Percentiles rank a stretch among this genome's conserved stretches.
Conservation (phyloP, 352 stramenopile genomes). For the Phytopythium aichiense region DNA sequence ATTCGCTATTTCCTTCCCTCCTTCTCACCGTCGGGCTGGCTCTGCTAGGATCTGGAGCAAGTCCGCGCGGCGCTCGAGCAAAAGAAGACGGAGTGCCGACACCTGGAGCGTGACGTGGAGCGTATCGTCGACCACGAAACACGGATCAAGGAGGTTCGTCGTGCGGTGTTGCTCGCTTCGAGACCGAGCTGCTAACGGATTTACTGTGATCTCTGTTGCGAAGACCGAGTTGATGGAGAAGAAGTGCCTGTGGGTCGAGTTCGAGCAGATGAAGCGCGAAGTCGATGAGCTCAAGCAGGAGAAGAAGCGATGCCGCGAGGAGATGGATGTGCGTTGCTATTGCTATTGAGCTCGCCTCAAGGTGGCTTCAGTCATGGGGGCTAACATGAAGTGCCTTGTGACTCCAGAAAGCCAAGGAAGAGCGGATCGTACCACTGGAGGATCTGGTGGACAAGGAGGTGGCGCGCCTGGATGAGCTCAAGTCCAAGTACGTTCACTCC, state of each 20-base stretch:
- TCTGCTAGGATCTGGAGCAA: constrained; percentile 54
- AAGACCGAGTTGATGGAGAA: constrained; percentile 84
- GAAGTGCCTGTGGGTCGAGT: constrained; percentile 83
- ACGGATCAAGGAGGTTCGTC: constrained; percentile 66
- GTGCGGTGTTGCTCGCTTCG: background rate
- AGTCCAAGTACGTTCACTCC: constrained; percentile 39
- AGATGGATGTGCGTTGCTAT: constrained; percentile 41
- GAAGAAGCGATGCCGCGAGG: constrained; percentile 63
- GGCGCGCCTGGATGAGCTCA: constrained; percentile 55
- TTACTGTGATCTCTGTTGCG: background rate
- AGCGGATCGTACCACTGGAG: constrained; percentile 60
- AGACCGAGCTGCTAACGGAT: background rate
- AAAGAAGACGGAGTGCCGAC: constrained; percentile 80
- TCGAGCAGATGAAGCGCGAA: constrained; percentile 67
- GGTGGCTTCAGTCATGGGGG: background rate
- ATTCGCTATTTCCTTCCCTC: background rate
- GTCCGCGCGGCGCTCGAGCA: constrained; percentile 59
- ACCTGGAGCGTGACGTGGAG: constrained; percentile 83
- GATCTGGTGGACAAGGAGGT: constrained; percentile 65
- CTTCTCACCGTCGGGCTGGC: background rate
- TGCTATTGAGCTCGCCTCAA: background rate
- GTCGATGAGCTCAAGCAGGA: constrained; percentile 64
- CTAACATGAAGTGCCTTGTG: background rate
- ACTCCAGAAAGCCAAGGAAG: constrained; percentile 53
- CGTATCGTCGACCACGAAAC: constrained; percentile 79